Percentiles rank a stretch among this genome's conserved stretches.
Evolutionary conservation across 2,329 filamentous ascomycete species (phyloP).

Genomic region (Arachnomyces sp.): DNA sequence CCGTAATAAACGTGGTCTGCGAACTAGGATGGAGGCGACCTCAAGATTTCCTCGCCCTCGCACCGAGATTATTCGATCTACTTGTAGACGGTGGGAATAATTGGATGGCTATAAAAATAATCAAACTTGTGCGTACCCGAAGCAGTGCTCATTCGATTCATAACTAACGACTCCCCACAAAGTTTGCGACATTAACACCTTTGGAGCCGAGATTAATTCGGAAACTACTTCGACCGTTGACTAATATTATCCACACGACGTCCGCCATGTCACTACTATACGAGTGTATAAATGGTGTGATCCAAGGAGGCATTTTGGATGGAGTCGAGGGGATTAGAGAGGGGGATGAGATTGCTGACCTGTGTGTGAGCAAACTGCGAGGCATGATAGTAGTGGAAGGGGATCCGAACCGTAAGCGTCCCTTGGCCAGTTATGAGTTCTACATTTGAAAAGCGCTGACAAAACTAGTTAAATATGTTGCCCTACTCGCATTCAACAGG

Average conservation of each 20-base stretch:
- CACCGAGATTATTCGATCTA: slow-evolving; percentile 83
- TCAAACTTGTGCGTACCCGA: slow-evolving; percentile 65
- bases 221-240: slow-evolving; percentile 83
- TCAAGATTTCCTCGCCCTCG: slow-evolving; percentile 85
- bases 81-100: slow-evolving; percentile 90
- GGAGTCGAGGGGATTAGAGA: slow-evolving; percentile 70
- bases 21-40: slow-evolving; percentile 91
- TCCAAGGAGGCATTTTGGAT: slow-evolving; percentile 88
- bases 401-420: slow-evolving; percentile 72
- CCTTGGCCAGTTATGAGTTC: too few species aligned
- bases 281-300: slow-evolving; percentile 97
- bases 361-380: slow-evolving; percentile 87
- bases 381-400: slow-evolving; percentile 91
- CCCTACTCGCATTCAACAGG: slow-evolving; percentile 87
- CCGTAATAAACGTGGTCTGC: slow-evolving; percentile 94
- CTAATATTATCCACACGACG: slow-evolving; percentile 86
- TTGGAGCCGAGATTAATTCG: slow-evolving; percentile 83
- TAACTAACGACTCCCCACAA: slow-evolving; percentile 17
- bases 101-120: slow-evolving; percentile 99
- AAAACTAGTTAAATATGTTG: slow-evolving; percentile 82
- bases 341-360: slow-evolving; percentile 79
- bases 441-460: slow-evolving; percentile 6
- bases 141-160: not conserved
- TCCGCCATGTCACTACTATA: slow-evolving; percentile 97
- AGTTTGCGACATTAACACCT: slow-evolving; percentile 92